Percentiles rank a stretch among this genome's conserved stretches.
These are phyloP conservation scores for Persicaria maculosa DNA, from an alignment of 148 eudicot genomes.

Conservation along the genomic window DNA sequence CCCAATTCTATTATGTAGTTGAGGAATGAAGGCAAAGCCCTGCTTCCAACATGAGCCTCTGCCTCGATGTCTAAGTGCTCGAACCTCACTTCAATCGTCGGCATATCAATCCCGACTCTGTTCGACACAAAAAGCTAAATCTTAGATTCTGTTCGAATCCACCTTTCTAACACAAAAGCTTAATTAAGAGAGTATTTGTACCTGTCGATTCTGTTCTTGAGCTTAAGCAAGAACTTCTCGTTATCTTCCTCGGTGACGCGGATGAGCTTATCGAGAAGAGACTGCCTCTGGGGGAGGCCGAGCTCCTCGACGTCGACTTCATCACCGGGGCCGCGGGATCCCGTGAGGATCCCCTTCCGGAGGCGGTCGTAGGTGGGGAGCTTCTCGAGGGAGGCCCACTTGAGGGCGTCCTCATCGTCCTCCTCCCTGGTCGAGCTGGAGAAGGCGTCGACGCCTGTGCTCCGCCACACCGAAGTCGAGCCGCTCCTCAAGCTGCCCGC, in stretches of 20 bases:
- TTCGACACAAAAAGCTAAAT: not conserved
- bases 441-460: conserved; percentile 24
- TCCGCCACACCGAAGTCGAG: conserved; percentile 36
- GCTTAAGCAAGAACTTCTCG: conserved; percentile 50
- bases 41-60: conserved; percentile 45
- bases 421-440: conserved; percentile 36
- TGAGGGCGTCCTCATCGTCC: conserved; percentile 58
- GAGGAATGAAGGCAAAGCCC: conserved; percentile 53
- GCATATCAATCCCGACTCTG: conserved; percentile 64
- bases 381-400: conserved; percentile 63
- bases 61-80: conserved; percentile 57
- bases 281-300: conserved; percentile 32
- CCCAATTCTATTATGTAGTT: conserved; percentile 21
- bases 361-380: conserved; percentile 52
- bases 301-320: conserved; percentile 41
- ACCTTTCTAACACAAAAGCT: too few relatives aligned
- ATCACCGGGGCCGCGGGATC: conserved; percentile 25
- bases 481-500: not conserved
- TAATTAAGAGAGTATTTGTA: too few relatives aligned
- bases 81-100: conserved; percentile 61
- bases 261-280: conserved; percentile 37
- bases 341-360: conserved; percentile 38
- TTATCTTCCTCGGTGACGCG: conserved; percentile 53
- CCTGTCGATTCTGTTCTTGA: conserved; percentile 43
- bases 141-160: not conserved